A percentile compares a stretch with the other conserved stretches of the same genome.
phyloP scores from a whole-genome alignment of 495 filamentous ascomycete species.

The Talaromyces nanjingensis region DNA sequence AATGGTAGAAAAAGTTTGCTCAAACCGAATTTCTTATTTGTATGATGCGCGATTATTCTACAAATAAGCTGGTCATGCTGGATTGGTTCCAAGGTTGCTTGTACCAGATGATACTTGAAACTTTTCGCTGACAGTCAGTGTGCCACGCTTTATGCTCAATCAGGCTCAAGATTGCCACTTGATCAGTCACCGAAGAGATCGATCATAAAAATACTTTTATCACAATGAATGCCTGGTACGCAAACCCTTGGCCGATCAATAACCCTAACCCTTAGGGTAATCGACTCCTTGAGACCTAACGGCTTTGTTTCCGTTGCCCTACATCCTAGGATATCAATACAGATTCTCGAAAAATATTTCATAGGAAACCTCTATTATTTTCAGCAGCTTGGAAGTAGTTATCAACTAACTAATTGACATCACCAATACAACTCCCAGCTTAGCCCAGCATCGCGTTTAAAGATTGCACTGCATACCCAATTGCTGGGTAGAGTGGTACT shows the following conservation, averaged over 20 bases:
- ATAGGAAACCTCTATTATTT: not conserved
- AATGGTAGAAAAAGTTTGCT: not conserved
- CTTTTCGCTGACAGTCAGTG: not conserved
- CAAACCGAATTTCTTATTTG: not conserved
- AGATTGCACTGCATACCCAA: not conserved
- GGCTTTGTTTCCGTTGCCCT: not conserved
- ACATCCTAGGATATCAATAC: not conserved
- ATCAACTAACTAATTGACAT: not conserved
- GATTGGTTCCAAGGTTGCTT: not conserved
- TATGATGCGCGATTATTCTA: not conserved
- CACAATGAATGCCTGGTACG: too few species aligned
- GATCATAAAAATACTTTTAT: too few species aligned
- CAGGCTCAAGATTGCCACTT: not conserved
- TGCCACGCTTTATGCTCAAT: not conserved
- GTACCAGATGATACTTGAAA: not conserved
- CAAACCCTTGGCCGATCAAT: too few species aligned
- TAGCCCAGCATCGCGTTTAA: not conserved
- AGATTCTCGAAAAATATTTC: not conserved
- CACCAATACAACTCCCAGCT: not conserved
- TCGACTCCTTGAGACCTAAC: too few species aligned
- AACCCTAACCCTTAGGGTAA: not conserved
- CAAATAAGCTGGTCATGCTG: not conserved
- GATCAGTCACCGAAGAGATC: not conserved
- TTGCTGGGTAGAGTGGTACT: not conserved
- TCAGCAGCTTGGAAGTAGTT: not conserved